Conservation (phyloP, 2,329 filamentous ascomycete genomes). For the Pseudocercospora fijiensis region DNA sequence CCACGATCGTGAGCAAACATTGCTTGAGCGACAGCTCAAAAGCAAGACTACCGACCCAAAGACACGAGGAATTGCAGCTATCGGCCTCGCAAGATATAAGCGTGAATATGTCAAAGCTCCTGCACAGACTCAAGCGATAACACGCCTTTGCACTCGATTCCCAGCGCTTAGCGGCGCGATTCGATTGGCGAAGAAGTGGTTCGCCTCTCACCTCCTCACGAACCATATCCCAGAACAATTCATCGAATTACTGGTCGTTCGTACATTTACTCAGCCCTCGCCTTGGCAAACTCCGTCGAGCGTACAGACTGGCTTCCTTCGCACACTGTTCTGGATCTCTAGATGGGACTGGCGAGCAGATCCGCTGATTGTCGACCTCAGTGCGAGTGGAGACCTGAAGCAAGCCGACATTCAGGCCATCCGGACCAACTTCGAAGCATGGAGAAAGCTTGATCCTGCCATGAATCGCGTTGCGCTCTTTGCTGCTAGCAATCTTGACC, state of each 20-base stretch:
- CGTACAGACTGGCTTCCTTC: slow-evolving; percentile 74
- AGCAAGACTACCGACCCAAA: slow-evolving; percentile 67
- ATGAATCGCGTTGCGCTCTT: slow-evolving; percentile 84
- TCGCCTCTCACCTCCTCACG: slow-evolving; percentile 74
- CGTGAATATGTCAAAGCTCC: slow-evolving; percentile 70
- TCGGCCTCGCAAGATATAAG: slow-evolving; percentile 68
- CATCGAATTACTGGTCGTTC: slow-evolving; percentile 77
- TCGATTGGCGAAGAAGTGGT: slow-evolving; percentile 86
- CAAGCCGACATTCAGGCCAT: slow-evolving; percentile 62
- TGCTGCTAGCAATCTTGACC: slow-evolving; percentile 75
- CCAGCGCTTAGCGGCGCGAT: slow-evolving; percentile 78
- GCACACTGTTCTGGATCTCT: slow-evolving; percentile 75
- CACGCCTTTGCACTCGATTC: slow-evolving; percentile 76
- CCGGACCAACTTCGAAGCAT: slow-evolving; percentile 71
- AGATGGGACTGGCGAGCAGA: slow-evolving; percentile 90
- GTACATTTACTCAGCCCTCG: slow-evolving; percentile 75
- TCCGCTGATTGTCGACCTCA: slow-evolving; percentile 75
- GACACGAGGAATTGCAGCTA: slow-evolving; percentile 66
- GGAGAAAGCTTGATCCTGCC: slow-evolving; percentile 82
- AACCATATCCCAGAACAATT: slow-evolving; percentile 76
- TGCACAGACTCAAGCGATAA: slow-evolving; percentile 76
- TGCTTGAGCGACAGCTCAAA: slow-evolving; percentile 76
- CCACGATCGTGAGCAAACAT: slow-evolving; percentile 78
- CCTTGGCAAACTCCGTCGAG: slow-evolving; percentile 79
- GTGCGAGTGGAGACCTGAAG: slow-evolving; percentile 49